Evolutionary conservation across 768 basidiomycete species (phyloP).

Genomic region (Macrolepiota albuminosa): DNA sequence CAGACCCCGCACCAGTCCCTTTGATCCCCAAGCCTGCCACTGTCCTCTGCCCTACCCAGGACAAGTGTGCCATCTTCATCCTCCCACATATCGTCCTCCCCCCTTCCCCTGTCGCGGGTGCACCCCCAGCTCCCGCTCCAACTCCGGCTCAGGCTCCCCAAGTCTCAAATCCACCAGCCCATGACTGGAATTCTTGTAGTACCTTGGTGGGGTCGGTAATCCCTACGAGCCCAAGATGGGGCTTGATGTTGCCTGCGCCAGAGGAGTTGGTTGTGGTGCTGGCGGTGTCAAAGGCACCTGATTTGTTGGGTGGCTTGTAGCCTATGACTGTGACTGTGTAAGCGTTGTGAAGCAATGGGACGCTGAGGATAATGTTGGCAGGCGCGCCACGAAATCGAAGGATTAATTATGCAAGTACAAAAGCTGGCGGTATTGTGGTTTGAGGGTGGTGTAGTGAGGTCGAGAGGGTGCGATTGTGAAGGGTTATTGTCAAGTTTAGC

Average conservation of each 20-base stretch:
- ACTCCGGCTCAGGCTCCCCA: no score
- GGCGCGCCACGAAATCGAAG: conserved; percentile 30
- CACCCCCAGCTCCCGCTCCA: conserved; percentile 16
- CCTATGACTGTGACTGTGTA: conserved; percentile 19
- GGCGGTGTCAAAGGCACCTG: background rate
- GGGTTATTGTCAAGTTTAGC: conserved; percentile 58
- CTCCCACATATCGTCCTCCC: no score
- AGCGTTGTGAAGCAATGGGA: conserved; percentile 65
- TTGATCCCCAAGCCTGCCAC: no score
- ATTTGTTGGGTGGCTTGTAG: background rate
- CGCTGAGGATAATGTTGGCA: conserved; percentile 74
- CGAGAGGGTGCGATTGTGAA: conserved; percentile 63
- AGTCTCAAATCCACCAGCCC: no score
- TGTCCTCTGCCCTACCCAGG: no score
- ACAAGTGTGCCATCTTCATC: no score
- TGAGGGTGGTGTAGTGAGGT: conserved; percentile 51
- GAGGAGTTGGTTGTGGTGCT: background rate
- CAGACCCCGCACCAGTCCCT: no score
- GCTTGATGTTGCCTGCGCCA: conserved; percentile 19
- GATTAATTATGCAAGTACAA: conserved; percentile 67
- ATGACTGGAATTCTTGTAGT: no score
- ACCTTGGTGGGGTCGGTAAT: conserved; percentile 52
- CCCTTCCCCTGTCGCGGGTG: conserved; percentile 35
- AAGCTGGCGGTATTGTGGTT: conserved; percentile 27
- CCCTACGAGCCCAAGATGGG: conserved; percentile 55